Evolutionary conservation across 805 yeast species (phyloP).

Genomic region (Lipomyces kockii): DNA sequence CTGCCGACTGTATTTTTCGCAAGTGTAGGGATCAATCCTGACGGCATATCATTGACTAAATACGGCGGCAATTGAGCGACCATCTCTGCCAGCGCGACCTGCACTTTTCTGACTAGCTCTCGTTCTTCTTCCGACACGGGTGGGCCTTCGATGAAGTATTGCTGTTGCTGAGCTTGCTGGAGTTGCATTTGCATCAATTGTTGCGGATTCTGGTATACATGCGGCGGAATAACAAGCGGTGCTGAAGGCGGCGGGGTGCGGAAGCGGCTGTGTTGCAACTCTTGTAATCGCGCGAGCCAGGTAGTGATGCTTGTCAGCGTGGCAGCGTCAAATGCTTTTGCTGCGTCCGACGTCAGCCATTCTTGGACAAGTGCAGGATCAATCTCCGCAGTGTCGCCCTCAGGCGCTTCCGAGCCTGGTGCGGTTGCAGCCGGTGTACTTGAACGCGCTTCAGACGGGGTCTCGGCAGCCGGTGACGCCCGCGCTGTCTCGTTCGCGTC

Average conservation of each 20-base stretch:
- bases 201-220: slow-evolving; percentile 31
- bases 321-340: slow-evolving; percentile 33
- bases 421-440: slow-evolving; percentile 7
- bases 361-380: slow-evolving; percentile 28
- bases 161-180: slow-evolving; percentile 28
- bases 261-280: slow-evolving; percentile 55
- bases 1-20: slow-evolving; percentile 26
- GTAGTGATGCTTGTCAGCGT: slow-evolving; percentile 52
- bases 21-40: slow-evolving; percentile 32
- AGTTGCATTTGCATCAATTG: slow-evolving; percentile 37
- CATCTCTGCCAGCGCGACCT: slow-evolving; percentile 20
- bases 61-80: slow-evolving; percentile 32
- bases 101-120: slow-evolving; percentile 40
- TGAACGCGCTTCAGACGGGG: slow-evolving; percentile 6
- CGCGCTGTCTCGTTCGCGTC: slow-evolving; percentile 8
- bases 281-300: slow-evolving; percentile 55
- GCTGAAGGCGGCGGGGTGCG: slow-evolving; percentile 35
- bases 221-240: slow-evolving; percentile 37
- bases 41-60: slow-evolving; percentile 24
- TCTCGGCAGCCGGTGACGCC: slow-evolving; percentile 5
- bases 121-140: slow-evolving; percentile 43
- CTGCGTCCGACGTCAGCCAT: slow-evolving; percentile 27
- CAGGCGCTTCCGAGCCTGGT: slow-evolving; percentile 32
- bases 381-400: slow-evolving; percentile 28
- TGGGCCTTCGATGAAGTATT: slow-evolving; percentile 16